These are phyloP conservation scores for Coniella lustricola DNA, from an alignment of 2,329 filamentous ascomycete genomes.

Conservation along the genomic window DNA sequence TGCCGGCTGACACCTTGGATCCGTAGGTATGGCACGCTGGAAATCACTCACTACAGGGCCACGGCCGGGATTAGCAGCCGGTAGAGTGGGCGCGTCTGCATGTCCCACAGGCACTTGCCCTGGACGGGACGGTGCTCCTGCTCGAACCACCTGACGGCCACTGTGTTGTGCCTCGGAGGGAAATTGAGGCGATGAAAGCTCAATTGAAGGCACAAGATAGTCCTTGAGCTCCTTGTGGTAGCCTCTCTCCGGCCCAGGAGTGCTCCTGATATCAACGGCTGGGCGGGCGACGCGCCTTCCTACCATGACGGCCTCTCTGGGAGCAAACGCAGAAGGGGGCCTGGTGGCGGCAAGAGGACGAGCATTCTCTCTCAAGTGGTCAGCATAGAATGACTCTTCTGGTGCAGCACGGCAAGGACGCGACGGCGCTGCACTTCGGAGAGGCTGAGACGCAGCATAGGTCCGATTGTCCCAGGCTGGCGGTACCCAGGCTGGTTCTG, in stretches of 20 bases:
- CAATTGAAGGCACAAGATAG: constrained; percentile 40
- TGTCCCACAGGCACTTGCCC: constrained; percentile 17
- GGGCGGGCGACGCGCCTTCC: constrained; percentile 10
- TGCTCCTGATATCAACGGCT: constrained; percentile 9
- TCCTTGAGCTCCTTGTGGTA: constrained; percentile 30
- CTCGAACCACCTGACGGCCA: constrained; percentile 8
- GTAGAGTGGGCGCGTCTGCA: neutral
- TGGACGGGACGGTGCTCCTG: constrained; percentile 5
- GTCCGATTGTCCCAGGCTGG: constrained; percentile 10
- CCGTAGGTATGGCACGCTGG: neutral
- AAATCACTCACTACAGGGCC: neutral
- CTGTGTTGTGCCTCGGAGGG: constrained; percentile 9
- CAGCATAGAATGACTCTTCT: constrained; percentile 3
- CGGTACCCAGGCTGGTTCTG: constrained; percentile 5
- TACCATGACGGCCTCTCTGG: constrained; percentile 7
- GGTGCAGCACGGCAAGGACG: neutral
- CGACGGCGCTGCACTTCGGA: neutral
- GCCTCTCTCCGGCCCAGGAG: constrained; percentile 17
- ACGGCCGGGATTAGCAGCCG: neutral
- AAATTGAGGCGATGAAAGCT: constrained; percentile 32
- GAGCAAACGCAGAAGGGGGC: neutral
- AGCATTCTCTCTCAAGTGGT: neutral
- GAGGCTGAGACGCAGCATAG: constrained; percentile 14
- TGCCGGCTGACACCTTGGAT: neutral
- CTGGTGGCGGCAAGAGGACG: neutral